phyloP scores from a whole-genome alignment of 2,329 filamentous ascomycete species.

The Arachnopeziza araneosa region DNA sequence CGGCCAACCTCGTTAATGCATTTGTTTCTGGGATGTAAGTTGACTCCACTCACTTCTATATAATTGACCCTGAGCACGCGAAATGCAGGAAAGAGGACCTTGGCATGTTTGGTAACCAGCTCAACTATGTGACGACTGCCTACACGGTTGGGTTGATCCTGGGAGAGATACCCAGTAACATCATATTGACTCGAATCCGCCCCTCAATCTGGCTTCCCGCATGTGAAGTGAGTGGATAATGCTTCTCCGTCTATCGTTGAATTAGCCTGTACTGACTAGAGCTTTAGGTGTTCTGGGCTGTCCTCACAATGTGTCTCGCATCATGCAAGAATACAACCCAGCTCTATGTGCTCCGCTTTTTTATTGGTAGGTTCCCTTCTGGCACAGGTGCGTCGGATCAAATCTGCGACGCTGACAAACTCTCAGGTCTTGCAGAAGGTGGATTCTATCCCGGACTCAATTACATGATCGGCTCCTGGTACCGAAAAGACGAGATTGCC shows the following conservation, averaged over 20 bases:
- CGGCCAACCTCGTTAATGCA: constrained; percentile 47
- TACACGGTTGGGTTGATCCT: constrained; percentile 36
- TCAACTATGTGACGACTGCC: constrained; percentile 49
- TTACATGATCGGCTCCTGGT: constrained; percentile 57
- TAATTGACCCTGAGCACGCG: no score
- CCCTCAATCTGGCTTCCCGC: constrained; percentile 59
- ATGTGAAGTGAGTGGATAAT: constrained; percentile 40
- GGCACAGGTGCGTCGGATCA: no score
- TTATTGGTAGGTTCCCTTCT: no score
- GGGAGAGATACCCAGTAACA: constrained; percentile 56
- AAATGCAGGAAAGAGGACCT: constrained; percentile 49
- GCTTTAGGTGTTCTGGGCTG: constrained; percentile 60
- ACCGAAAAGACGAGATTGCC: constrained; percentile 53
- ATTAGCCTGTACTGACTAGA: no score
- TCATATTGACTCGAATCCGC: constrained; percentile 57
- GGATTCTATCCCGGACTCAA: constrained; percentile 53
- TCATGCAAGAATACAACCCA: constrained; percentile 43
- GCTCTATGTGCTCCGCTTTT: constrained; percentile 56
- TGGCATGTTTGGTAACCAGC: constrained; percentile 41
- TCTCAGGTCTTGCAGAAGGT: constrained; percentile 50
- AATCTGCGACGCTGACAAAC: no score
- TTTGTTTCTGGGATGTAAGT: constrained; percentile 51
- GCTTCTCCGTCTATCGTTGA: no score
- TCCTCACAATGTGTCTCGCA: constrained; percentile 57
- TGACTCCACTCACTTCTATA: no score